Conservation (phyloP, 345 rosid genomes). For the Passiflora organensis region DNA sequence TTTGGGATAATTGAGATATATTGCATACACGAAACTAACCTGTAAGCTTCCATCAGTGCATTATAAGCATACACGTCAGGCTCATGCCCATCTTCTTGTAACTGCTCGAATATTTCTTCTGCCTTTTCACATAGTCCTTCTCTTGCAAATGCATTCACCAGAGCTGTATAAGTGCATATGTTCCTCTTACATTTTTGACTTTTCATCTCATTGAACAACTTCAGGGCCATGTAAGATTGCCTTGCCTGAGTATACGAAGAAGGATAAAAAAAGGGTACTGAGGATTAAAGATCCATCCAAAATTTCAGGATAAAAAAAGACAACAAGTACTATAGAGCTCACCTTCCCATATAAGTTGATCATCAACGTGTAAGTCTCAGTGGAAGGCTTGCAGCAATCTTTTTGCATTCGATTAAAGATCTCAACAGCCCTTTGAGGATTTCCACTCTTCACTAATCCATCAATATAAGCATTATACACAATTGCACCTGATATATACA, state of each 20-base stretch:
- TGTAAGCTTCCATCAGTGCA: constrained; percentile 92
- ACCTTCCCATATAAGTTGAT: constrained; percentile 93
- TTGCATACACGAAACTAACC: constrained; percentile 31
- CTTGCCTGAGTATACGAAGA: constrained; percentile 48
- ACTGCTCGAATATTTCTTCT: constrained; percentile 85
- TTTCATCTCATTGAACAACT: constrained; percentile 77
- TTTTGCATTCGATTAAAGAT: constrained; percentile 71
- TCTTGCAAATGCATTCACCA: constrained; percentile 90
- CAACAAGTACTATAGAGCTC: neutral
- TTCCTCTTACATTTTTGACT: constrained; percentile 71
- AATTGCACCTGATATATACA: constrained; percentile 43
- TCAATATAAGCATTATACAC: constrained; percentile 82
- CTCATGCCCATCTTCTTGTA: constrained; percentile 78
- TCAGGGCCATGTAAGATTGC: constrained; percentile 73
- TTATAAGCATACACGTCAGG: constrained; percentile 89
- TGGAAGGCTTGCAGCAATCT: constrained; percentile 55
- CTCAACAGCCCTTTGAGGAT: constrained; percentile 51
- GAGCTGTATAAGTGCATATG: constrained; percentile 80
- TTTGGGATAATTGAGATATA: neutral
- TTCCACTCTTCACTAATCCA: constrained; percentile 70
- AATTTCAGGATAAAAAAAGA: no score
- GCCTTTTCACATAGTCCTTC: constrained; percentile 96
- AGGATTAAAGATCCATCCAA: no score
- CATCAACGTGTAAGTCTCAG: constrained; percentile 83
- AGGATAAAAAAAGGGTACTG: neutral